Conservation (phyloP, 2,329 filamentous ascomycete genomes). For the Aspergillus spinulosporus region DNA sequence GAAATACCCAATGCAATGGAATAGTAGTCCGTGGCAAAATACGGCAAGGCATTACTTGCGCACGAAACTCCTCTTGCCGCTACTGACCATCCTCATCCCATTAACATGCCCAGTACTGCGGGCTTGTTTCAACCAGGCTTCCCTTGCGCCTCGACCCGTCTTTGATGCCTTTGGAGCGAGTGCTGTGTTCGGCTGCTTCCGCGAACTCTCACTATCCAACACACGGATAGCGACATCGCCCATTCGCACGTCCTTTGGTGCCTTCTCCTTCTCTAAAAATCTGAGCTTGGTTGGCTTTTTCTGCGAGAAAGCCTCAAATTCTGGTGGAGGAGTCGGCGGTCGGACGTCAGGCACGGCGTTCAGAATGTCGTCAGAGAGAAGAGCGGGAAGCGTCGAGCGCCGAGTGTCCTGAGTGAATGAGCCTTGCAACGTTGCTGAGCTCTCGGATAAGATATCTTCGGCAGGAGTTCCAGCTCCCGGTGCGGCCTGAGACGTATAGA, state of each 20-base stretch:
- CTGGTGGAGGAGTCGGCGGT: slow-evolving; percentile 47
- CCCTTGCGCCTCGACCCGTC: slow-evolving; percentile 37
- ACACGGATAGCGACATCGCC: slow-evolving; percentile 53
- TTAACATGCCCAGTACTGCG: slow-evolving; percentile 35
- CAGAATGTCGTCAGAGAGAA: slow-evolving; percentile 55
- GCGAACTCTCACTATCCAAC: slow-evolving; percentile 38
- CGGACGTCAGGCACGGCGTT: slow-evolving; percentile 47
- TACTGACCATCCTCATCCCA: slow-evolving; percentile 40
- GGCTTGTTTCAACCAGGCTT: slow-evolving; percentile 42
- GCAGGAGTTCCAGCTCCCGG: slow-evolving; percentile 13
- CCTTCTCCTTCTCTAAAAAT: slow-evolving; percentile 52
- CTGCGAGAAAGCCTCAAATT: slow-evolving; percentile 26
- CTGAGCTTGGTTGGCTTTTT: slow-evolving; percentile 47
- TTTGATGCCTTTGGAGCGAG: slow-evolving; percentile 50
- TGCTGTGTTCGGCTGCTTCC: slow-evolving; percentile 40
- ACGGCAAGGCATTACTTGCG: slow-evolving; percentile 25
- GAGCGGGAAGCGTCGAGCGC: slow-evolving; percentile 46
- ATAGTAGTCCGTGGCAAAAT: not conserved
- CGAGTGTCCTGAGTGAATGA: slow-evolving; percentile 38
- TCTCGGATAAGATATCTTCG: slow-evolving; percentile 45
- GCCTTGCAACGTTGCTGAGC: slow-evolving; percentile 43
- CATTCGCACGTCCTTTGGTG: slow-evolving; percentile 52
- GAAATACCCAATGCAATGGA: not conserved
- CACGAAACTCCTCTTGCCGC: slow-evolving; percentile 40
- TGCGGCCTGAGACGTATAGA: slow-evolving; percentile 2